Evolutionary conservation across 805 yeast species (phyloP), one percentile per base, ranked within the genome.

Genomic region (Ogataea chonburiensis): DNA sequence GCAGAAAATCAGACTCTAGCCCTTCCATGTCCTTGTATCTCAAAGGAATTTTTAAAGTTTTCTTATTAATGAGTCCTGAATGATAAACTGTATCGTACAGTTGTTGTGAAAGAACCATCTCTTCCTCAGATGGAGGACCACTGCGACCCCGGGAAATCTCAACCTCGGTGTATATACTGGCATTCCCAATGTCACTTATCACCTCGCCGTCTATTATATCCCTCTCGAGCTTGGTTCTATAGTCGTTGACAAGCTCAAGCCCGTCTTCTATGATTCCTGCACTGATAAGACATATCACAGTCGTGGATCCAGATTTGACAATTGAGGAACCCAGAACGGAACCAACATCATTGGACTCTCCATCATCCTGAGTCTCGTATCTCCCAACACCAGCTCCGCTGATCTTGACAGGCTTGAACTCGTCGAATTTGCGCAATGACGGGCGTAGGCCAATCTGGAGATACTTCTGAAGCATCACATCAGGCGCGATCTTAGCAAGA

Each of bases 51-150:
- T 70, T 69, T 40, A 83, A 64, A 5, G 83, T 70, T 17, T 70
- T 56, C 27, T 65, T 63, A 2, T 72, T 61, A 13, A 83, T 57
- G 15, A 83, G 43, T 18, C 75, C 73, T 9, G 84, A 73, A 43
- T 77, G 79, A 29, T 73, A 59, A 5, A 86, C 55, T 5, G 74
- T 64, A 45, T 84, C 84, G 49, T 77, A 77, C 16, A 85, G 49
- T 40, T 66, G 66, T 56, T 86, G 94, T 1, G 86, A 75, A 14
- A 82, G 52, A 19, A 73, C 76, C 79, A 83, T 85, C 55, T 87
- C 96, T 60, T 87, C 95, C 49, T 80, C 85, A 1, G 89, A 77
- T 18, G 95, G 95, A 1, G 87, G 85, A 10, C 94, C 93, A 7
- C 64, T 56, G 35, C 86, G 68, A 19, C 95, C 95, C 36, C 88